These are phyloP conservation scores for Saccharomyces kudriavzevii DNA, from an alignment of 805 yeast species.

Conservation along the genomic window DNA sequence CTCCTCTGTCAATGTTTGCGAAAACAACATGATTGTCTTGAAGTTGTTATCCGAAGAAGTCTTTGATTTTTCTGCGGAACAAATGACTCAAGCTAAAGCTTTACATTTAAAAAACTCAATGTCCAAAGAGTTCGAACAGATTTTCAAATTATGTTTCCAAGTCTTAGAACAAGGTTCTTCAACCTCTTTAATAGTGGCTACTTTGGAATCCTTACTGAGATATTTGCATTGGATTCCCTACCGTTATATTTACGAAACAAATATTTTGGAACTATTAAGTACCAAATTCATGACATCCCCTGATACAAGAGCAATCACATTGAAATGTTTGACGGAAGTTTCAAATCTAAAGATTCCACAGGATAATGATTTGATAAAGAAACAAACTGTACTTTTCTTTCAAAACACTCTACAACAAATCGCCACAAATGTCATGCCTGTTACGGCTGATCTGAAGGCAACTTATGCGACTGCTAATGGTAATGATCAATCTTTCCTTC, in stretches of 20 bases:
- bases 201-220: conserved; percentile 71
- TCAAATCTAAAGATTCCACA: conserved; percentile 56
- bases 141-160: conserved; percentile 87
- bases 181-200: conserved; percentile 74
- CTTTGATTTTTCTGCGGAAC: conserved; percentile 90
- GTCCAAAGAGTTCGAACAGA: conserved; percentile 86
- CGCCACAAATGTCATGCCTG: conserved; percentile 56
- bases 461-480: conserved; percentile 71
- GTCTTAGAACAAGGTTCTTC: conserved; percentile 84
- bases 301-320: conserved; percentile 73
- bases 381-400: conserved; percentile 61
- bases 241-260: conserved; percentile 83
- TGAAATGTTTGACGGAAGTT: conserved; percentile 91
- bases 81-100: conserved; percentile 93
- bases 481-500: conserved; percentile 85
- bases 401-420: conserved; percentile 66
- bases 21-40: conserved; percentile 90
- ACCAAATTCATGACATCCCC: conserved; percentile 68
- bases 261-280: conserved; percentile 62
- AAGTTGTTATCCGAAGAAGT: conserved; percentile 89
- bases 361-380: conserved; percentile 34
- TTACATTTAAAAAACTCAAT: conserved; percentile 71
- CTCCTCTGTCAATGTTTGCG: conserved; percentile 87
- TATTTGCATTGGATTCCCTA: conserved; percentile 93
- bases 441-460: conserved; percentile 57